Conservation (phyloP, 2,329 filamentous ascomycete genomes). For the Trichoderma cornu-damae region DNA sequence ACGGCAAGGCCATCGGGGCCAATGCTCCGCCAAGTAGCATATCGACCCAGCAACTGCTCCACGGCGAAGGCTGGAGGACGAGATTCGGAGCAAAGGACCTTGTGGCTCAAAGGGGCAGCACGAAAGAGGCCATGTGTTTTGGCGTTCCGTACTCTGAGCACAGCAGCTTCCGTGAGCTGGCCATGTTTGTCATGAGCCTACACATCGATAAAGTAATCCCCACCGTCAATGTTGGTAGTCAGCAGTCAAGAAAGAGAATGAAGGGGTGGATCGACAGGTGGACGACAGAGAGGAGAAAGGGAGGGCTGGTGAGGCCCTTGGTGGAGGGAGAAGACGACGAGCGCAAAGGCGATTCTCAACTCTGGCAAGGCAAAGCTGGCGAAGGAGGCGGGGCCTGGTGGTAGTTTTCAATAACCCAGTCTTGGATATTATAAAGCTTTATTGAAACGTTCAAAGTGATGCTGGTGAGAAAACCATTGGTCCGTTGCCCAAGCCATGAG, state of each 20-base stretch:
- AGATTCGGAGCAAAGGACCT: constrained; percentile 68
- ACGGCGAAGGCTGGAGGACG: constrained; percentile 66
- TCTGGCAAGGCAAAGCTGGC: constrained; percentile 39
- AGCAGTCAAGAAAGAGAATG: constrained; percentile 53
- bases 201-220: constrained; percentile 86
- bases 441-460: constrained; percentile 13
- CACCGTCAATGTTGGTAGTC: constrained; percentile 76
- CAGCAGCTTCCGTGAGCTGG: constrained; percentile 88
- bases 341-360: constrained; percentile 23
- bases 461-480: constrained; percentile 18
- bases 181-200: constrained; percentile 84
- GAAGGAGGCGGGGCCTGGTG: constrained; percentile 39
- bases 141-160: constrained; percentile 96
- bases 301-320: constrained; percentile 47
- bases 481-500: constrained; percentile 30
- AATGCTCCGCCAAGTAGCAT: constrained; percentile 47
- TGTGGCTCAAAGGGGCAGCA: constrained; percentile 76
- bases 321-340: constrained; percentile 37
- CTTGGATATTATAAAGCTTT: constrained; percentile 8
- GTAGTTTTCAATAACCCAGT: constrained; percentile 23
- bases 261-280: constrained; percentile 61
- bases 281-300: constrained; percentile 52
- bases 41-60: constrained; percentile 47
- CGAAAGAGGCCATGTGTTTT: constrained; percentile 76
- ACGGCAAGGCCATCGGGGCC: constrained; percentile 49